Base-by-base conservation (phyloP, 495 filamentous ascomycete species). In the Darksidea phi region DNA sequence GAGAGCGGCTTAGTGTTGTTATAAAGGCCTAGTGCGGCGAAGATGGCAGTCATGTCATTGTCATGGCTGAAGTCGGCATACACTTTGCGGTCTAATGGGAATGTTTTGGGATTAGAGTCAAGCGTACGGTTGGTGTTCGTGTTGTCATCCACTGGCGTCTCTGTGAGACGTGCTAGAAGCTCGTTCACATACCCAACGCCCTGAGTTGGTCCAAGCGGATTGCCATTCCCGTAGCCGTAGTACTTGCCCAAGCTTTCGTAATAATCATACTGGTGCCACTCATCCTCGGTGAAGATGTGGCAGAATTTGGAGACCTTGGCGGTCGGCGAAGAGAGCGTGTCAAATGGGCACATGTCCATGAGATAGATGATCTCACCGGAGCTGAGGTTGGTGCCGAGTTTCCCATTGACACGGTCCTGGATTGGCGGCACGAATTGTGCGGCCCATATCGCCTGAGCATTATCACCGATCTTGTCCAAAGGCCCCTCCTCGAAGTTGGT, bases 61-160 rank as follows among this genome's bases (percentile, higher is more conserved):
- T 96, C 91, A 67, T 96, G 91, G 20, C 84, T 86, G 69, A 96
- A 95, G 73, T 96, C 91, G 0, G 88, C 90, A 60, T 90, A 96
- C 3, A 94, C 71, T 34, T 57, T 59, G 17, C 75, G 72, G 42
- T 82, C 77, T 8, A 94, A 70, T 0, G 91, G 89, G 67, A 95
- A 96, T 0, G 86, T 89, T 11, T 58, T 61, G 1, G 73, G 68
- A 38, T 80, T 73, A 1, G 66, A 72, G 64, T 94, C 88, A 0
- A 95, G 78, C 0, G 90, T 93, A 12, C 71, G 75, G 64, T 96
- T 95, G 7, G 83, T 86, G 54, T 77, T 82, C 2, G 88, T 93
- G 26, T 82, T 61, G 67, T 93, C 88, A 0, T 75, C 67, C n/a
- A 94, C 87, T 0, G 87, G 80, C 18, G 74, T 68, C 4, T 76